phyloP scores from a whole-genome alignment of 139 green algal genomes.

The Coelastrella sp. region DNA sequence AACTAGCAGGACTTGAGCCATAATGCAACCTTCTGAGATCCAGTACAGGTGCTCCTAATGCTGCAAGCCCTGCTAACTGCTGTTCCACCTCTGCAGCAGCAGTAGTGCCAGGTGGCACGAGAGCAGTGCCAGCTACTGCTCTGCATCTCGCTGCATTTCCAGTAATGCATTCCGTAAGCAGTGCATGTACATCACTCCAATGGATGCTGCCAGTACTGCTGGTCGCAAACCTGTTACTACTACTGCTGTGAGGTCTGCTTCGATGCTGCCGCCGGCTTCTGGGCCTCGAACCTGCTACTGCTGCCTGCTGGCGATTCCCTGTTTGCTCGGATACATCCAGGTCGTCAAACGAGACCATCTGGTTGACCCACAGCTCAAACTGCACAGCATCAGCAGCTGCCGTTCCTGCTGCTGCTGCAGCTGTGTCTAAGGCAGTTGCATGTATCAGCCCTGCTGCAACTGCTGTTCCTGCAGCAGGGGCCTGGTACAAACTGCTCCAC shows the following conservation, averaged over 20 bases:
- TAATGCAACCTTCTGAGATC: constrained; percentile 4
- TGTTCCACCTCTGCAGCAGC: constrained; percentile 7
- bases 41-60: background rate
- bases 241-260: constrained; percentile 59
- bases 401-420: background rate
- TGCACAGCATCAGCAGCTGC: background rate
- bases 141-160: background rate
- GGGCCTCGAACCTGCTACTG: background rate
- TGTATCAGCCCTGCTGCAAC: background rate
- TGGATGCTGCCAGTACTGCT: constrained; percentile 70
- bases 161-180: background rate
- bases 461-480: background rate
- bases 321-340: background rate
- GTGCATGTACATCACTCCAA: background rate
- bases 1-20: background rate
- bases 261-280: background rate
- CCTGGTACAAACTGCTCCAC: background rate
- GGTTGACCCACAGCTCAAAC: constrained; percentile 34
- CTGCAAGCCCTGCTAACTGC: background rate
- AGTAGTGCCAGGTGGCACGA: background rate
- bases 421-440: background rate
- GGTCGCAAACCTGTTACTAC: constrained; percentile 43
- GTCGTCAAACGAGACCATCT: background rate
- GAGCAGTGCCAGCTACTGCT: background rate
- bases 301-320: constrained; percentile 33